A percentile compares a stretch with the other conserved stretches of the same genome.
These are phyloP conservation scores for Astrothelium macrocarpum DNA, from an alignment of 495 filamentous ascomycete genomes.

Conservation along the genomic window DNA sequence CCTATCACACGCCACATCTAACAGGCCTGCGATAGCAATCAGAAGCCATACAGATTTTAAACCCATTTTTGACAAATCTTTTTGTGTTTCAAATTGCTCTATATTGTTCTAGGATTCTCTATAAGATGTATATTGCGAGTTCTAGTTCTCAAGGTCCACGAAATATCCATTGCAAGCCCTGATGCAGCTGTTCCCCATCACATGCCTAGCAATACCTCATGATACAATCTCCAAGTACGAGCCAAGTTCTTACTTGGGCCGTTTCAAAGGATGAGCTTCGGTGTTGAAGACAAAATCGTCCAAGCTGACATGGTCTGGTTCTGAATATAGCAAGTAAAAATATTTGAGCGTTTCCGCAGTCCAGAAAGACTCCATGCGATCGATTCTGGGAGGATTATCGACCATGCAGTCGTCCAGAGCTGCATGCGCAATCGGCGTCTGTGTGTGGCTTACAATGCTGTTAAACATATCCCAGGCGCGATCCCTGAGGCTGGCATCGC, in stretches of 20 bases:
- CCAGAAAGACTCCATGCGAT: constrained; percentile 40
- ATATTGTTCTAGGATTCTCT: neutral
- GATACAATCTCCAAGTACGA: neutral
- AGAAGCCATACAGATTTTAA: too few relatives aligned
- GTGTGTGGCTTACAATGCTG: constrained; percentile 21
- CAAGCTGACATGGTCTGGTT: constrained; percentile 56
- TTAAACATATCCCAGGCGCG: constrained; percentile 29
- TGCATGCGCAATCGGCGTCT: constrained; percentile 27
- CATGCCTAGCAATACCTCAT: neutral
- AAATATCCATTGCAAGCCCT: too few relatives aligned
- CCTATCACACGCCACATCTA: too few relatives aligned
- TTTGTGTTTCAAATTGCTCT: neutral
- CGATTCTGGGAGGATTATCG: constrained; percentile 8
- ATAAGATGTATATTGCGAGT: neutral
- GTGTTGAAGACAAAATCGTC: constrained; percentile 69
- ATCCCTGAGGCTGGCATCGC: constrained; percentile 21
- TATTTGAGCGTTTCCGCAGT: constrained; percentile 58
- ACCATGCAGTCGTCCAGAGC: constrained; percentile 27
- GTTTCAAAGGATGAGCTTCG: constrained; percentile 63
- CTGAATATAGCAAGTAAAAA: constrained; percentile 79
- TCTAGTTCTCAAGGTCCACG: neutral
- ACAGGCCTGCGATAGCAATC: too few relatives aligned
- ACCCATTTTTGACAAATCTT: neutral
- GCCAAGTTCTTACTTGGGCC: constrained; percentile 27
- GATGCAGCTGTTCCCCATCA: neutral